Percentiles rank a stretch among this genome's conserved stretches.
Evolutionary conservation across 176 grass and related monocot species (phyloP).

Genomic region (Guadua angustifolia): DNA sequence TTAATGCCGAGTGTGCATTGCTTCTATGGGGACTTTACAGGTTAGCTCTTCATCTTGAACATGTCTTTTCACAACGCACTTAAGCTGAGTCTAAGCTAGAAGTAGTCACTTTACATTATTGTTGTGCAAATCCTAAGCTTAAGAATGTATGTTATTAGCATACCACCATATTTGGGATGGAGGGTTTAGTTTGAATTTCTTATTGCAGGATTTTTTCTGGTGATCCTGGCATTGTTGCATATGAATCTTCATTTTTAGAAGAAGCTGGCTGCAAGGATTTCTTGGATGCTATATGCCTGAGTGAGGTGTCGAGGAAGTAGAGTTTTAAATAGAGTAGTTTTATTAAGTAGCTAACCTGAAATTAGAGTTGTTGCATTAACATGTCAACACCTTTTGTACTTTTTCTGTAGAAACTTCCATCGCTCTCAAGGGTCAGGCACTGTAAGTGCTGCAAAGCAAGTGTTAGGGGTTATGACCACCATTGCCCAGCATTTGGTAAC

Average conservation of each 20-base stretch:
- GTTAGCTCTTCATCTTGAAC: slow-evolving; percentile 45
- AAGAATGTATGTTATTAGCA: slow-evolving; percentile 10
- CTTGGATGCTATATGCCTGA: slow-evolving; percentile 53
- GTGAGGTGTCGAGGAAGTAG: slow-evolving; percentile 58
- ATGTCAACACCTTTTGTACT: slow-evolving; percentile 20
- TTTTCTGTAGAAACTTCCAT: slow-evolving; percentile 64
- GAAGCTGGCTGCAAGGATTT: slow-evolving; percentile 75
- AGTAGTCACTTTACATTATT: slow-evolving; percentile 23
- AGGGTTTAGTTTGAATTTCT: slow-evolving; percentile 26
- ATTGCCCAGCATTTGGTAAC: slow-evolving; percentile 94
- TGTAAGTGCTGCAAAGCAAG: slow-evolving; percentile 79
- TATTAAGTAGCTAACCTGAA: slow-evolving; percentile 28
- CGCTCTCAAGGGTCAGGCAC: slow-evolving; percentile 72
- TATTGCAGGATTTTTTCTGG: slow-evolving; percentile 86
- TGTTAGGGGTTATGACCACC: slow-evolving; percentile 87
- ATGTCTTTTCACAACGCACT: slow-evolving; percentile 27
- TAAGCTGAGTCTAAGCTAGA: slow-evolving; percentile 27
- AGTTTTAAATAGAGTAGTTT: slow-evolving; percentile 41
- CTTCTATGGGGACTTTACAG: slow-evolving; percentile 94
- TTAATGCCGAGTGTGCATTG: slow-evolving; percentile 89
- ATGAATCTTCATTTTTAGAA: slow-evolving; percentile 65
- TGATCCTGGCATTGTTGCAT: slow-evolving; percentile 81
- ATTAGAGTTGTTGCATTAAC: slow-evolving; percentile 40
- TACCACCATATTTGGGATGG: slow-evolving; percentile 19
- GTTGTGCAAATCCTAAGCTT: background rate